Evolutionary conservation across 805 yeast species (phyloP), one percentile per base, ranked within the genome.

Genomic region (Wickerhamiella spandovensis): DNA sequence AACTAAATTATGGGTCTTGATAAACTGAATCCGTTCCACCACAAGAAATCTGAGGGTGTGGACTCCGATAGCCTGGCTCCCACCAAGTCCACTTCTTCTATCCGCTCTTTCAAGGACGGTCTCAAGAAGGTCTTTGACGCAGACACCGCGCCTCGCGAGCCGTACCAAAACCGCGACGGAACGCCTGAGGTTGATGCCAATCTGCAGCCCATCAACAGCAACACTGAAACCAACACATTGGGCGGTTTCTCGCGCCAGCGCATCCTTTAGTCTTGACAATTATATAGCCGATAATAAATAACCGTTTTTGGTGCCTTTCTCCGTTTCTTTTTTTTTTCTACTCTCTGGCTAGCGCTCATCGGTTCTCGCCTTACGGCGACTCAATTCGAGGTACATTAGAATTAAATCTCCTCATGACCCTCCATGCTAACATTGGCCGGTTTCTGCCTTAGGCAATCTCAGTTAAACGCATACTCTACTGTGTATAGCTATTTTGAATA

Each of bases 11-110:
- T 55, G 58, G 53, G 53, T 6, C 48, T 56, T 12, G 53, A 46
- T 2, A 56, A 56, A 45, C 50, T 56, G 21, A 55, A 55, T 37
- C 56, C 57, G 28, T 56, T 56, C 54, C 56, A 56, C 50, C 51
- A 51, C 50, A 44, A 45, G 50, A 38, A 49, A 48, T 21, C 10
- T 15, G 37, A 43, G 30, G 17, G n/a, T 25, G 20, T 8, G 7
- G 35, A 38, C 15, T 28, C 50, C 17, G 51, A 47, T 17, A 9
- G 21, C 47, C 46, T 46, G 10, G 54, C 55, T 21, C 44, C 58
- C 32, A 50, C 53, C 51, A 51, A 54, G 28, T 45, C 58, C 20
- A 39, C 49, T 22, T 52, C 56, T 8, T 53, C 58, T 12, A 44
- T 52, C 24, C 51, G 52, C 21, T 56, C 58, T 20, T 20, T 53